phyloP scores from a whole-genome alignment of 176 grass and related monocot species.

The Alloteropsis semialata region DNA sequence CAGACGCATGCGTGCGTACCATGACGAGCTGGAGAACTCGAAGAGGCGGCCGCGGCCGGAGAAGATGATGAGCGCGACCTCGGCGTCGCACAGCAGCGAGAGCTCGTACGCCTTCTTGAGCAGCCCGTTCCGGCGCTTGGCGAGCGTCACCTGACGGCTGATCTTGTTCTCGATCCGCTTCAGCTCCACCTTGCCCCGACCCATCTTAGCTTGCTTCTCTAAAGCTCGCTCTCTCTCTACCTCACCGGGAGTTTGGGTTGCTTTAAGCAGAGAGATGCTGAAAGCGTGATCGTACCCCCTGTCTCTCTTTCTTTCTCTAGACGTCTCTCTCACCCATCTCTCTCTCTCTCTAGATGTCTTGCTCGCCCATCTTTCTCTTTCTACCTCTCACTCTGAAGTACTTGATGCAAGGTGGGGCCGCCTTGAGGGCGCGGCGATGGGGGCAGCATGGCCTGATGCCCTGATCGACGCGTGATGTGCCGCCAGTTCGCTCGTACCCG shows the following conservation, averaged over 20 bases:
- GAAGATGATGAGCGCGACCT: constrained; percentile 93
- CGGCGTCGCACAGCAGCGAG: constrained; percentile 80
- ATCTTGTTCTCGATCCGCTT: constrained; percentile 97
- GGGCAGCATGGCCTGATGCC: not conserved
- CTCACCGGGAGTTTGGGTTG: not conserved
- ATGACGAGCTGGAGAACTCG: constrained; percentile 80
- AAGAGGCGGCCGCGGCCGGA: constrained; percentile 88
- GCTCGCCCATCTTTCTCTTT: not conserved
- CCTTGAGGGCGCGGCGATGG: not conserved
- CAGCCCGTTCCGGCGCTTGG: constrained; percentile 83
- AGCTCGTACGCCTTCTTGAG: constrained; percentile 97
- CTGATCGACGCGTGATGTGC: not conserved
- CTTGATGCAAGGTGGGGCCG: constrained; percentile 4
- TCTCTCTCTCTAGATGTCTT: not conserved
- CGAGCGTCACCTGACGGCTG: constrained; percentile 88
- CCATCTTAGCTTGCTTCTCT: constrained; percentile 37
- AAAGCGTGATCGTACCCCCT: constrained; percentile 19
- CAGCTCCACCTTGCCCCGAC: constrained; percentile 87
- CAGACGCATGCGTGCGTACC: constrained; percentile 27
- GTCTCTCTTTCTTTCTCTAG: not conserved
- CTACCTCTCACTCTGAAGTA: not conserved
- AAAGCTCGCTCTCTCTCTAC: not conserved
- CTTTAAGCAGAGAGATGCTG: constrained; percentile 12
- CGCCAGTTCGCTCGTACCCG: constrained; percentile 17
- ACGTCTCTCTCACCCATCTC: not conserved